Evolutionary conservation across 305 asterid genomes (phyloP).

Genomic region (Rubia occidens): DNA sequence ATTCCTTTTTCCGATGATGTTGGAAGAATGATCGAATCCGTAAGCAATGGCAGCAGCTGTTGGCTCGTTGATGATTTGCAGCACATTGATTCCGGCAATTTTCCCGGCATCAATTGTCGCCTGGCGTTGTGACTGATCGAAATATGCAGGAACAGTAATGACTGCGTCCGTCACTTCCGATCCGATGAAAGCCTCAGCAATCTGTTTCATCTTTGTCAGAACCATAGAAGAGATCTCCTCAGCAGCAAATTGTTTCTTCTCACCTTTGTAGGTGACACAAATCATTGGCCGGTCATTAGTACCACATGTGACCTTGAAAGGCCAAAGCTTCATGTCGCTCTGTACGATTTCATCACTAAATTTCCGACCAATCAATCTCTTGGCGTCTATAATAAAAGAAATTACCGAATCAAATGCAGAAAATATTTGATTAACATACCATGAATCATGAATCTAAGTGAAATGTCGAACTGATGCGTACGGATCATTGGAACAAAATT

Average conservation of each 20-base stretch:
- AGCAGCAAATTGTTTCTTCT: constrained; percentile 14
- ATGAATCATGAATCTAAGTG: too few relatives aligned
- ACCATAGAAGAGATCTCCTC: constrained; percentile 15
- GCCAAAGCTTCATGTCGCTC: constrained; percentile 22
- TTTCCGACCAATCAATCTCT: constrained; percentile 21
- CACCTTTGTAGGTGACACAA: constrained; percentile 14
- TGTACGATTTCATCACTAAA: constrained; percentile 14
- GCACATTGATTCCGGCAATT: constrained; percentile 12
- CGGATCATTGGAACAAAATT: too few relatives aligned
- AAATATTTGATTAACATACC: too few relatives aligned
- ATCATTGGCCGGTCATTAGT: constrained; percentile 18
- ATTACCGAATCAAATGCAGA: not conserved
- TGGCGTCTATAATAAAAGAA: constrained; percentile 10
- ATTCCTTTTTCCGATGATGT: constrained; percentile 8
- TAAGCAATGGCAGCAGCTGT: constrained; percentile 23
- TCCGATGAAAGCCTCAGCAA: constrained; percentile 17
- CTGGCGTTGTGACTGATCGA: constrained; percentile 14
- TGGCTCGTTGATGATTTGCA: constrained; percentile 17
- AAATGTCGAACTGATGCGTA: too few relatives aligned
- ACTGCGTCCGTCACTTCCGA: constrained; percentile 15
- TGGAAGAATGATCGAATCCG: constrained; percentile 12
- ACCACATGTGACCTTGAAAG: constrained; percentile 17
- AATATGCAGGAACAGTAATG: constrained; percentile 21
- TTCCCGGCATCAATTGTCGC: constrained; percentile 15
- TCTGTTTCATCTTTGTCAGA: constrained; percentile 3